phyloP scores from a whole-genome alignment of 2,329 filamentous ascomycete genomes.

The Xylaria sp. region DNA sequence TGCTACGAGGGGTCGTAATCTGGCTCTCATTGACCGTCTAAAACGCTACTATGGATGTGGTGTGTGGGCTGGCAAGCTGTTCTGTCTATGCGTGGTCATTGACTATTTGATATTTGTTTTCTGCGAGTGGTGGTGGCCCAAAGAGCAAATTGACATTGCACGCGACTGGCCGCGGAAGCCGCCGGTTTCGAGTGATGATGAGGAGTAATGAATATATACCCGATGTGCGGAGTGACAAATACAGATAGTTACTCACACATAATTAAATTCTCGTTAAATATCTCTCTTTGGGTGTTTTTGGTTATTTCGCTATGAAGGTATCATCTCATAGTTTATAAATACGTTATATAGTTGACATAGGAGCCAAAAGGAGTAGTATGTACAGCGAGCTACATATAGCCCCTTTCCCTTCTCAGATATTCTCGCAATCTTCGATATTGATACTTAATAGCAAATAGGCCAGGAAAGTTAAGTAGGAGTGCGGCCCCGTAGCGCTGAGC shows the following conservation, averaged over 20 bases:
- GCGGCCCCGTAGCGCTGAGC: not conserved
- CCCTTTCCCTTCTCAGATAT: not conserved
- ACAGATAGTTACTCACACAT: not conserved
- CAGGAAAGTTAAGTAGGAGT: not conserved
- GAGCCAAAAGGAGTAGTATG: not conserved
- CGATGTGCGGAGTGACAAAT: not conserved
- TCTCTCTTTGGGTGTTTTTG: not conserved
- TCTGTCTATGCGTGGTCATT: constrained; percentile 92
- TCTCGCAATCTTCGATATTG: not conserved
- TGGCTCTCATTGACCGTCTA: constrained; percentile 90
- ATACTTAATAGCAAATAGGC: not conserved
- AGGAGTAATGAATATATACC: constrained; percentile 38
- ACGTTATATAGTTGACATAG: not conserved
- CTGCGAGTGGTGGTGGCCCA: constrained; percentile 86
- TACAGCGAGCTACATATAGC: not conserved
- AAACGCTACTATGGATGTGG: constrained; percentile 98
- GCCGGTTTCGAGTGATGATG: constrained; percentile 43
- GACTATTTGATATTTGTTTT: constrained; percentile 93
- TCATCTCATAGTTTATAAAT: not conserved
- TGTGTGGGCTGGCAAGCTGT: constrained; percentile 97
- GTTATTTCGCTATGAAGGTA: not conserved
- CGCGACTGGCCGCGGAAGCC: constrained; percentile 89
- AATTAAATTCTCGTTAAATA: not conserved
- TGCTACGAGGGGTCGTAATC: constrained; percentile 78
- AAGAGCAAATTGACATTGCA: constrained; percentile 87